Percentiles rank a stretch among this genome's conserved stretches.
phyloP scores from a whole-genome alignment of 768 basidiomycete genomes.

The Trametes cinnabarina region DNA sequence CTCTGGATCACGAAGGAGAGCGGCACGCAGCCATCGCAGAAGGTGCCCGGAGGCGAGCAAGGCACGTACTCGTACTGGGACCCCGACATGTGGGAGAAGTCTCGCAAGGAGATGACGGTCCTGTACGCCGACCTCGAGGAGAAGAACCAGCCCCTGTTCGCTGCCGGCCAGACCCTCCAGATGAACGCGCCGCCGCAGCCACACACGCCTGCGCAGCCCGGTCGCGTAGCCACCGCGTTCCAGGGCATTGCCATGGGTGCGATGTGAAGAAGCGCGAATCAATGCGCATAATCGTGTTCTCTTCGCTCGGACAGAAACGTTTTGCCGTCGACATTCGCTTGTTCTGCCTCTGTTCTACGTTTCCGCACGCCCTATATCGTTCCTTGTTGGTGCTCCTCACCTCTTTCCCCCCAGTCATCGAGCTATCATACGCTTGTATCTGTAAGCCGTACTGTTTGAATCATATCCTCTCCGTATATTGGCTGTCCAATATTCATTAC shows the following conservation, averaged over 20 bases:
- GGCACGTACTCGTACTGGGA: constrained; percentile 93
- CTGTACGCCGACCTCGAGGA: constrained; percentile 74
- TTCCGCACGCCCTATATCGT: background rate
- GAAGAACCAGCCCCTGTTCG: constrained; percentile 64
- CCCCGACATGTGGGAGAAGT: constrained; percentile 73
- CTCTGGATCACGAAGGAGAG: constrained; percentile 87
- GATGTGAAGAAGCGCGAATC: constrained; percentile 30
- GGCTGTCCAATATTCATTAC: background rate
- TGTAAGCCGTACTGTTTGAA: constrained; percentile 30
- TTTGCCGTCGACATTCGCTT: background rate
- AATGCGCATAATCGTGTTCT: background rate
- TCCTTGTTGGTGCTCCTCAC: constrained; percentile 12
- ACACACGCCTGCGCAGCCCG: constrained; percentile 27
- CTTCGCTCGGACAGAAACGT: constrained; percentile 11
- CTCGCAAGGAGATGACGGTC: constrained; percentile 75
- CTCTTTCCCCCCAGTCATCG: constrained; percentile 14
- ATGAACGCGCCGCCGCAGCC: constrained; percentile 30
- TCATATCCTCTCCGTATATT: constrained; percentile 19
- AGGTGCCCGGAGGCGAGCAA: constrained; percentile 78
- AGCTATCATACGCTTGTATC: constrained; percentile 34
- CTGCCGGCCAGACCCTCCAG: constrained; percentile 35
- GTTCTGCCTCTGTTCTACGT: background rate
- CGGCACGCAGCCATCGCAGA: constrained; percentile 70
- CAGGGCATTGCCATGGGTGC: constrained; percentile 51
- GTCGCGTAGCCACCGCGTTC: constrained; percentile 37